These are phyloP conservation scores for Hypoxylon subgilvum DNA, from an alignment of 495 filamentous ascomycete species.

Conservation along the genomic window DNA sequence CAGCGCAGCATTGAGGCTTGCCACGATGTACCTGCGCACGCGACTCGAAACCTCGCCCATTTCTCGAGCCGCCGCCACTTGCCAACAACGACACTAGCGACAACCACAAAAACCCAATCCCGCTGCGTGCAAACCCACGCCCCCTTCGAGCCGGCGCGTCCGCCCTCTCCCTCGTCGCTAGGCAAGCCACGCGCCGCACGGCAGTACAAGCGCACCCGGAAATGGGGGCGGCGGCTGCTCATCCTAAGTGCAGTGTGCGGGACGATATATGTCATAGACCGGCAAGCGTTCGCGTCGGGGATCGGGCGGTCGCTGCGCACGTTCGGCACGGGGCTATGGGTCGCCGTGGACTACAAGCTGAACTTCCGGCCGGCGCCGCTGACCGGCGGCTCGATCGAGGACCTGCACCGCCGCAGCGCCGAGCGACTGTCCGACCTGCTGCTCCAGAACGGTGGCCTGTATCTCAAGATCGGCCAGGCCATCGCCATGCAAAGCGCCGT, in stretches of 20 bases:
- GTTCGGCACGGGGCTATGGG: slow-evolving; percentile 76
- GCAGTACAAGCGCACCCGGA: slow-evolving; percentile 69
- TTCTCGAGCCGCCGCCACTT: slow-evolving; percentile 10
- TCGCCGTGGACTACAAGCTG: slow-evolving; percentile 92
- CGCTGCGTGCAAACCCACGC: slow-evolving; percentile 27
- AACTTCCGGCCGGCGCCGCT: slow-evolving; percentile 86
- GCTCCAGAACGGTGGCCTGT: slow-evolving; percentile 85
- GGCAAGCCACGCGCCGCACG: slow-evolving; percentile 71
- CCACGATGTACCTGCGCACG: not conserved
- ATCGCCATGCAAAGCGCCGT: slow-evolving; percentile 98
- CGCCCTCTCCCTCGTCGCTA: slow-evolving; percentile 80
- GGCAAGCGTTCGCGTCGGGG: slow-evolving; percentile 73
- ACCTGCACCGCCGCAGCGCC: slow-evolving; percentile 81
- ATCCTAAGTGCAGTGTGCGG: slow-evolving; percentile 66
- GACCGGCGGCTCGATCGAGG: slow-evolving; percentile 67
- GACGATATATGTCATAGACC: slow-evolving; percentile 69
- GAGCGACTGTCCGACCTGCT: slow-evolving; percentile 80
- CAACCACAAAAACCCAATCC: not conserved
- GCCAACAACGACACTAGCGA: not conserved
- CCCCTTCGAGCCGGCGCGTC: slow-evolving; percentile 72
- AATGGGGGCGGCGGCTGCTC: slow-evolving; percentile 76
- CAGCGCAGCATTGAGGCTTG: slow-evolving; percentile 5
- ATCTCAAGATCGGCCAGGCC: slow-evolving; percentile 97
- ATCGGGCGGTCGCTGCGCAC: slow-evolving; percentile 81
- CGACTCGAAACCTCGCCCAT: slow-evolving; percentile 15